Conservation (phyloP, 2,329 filamentous ascomycete genomes). For the Aspergillus clavatus region DNA sequence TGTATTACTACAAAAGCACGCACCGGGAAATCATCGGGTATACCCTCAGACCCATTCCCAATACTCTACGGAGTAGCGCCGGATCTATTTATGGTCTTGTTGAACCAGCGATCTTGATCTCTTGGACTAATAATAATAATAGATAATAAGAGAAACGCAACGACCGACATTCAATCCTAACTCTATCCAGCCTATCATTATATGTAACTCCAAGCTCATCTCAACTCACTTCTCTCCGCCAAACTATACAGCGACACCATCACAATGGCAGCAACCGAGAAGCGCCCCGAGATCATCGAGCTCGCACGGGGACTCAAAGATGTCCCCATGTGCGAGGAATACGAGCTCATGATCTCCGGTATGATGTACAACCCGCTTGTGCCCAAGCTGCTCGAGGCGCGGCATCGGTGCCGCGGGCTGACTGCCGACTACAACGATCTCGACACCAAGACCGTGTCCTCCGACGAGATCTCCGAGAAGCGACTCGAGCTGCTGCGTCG, state of each 20-base stretch:
- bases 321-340: slow-evolving; percentile 31
- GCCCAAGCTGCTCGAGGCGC: slow-evolving; percentile 24
- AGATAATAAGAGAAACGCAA: too few species aligned
- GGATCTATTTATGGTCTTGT: too few species aligned
- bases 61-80: too few species aligned
- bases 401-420: slow-evolving; percentile 25
- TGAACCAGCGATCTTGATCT: not conserved
- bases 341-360: slow-evolving; percentile 34
- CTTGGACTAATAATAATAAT: too few species aligned
- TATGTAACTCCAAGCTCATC: too few species aligned
- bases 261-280: slow-evolving; percentile 20
- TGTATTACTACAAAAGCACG: too few species aligned
- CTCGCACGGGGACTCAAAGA: slow-evolving; percentile 23
- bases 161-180: too few species aligned
- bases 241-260: not conserved
- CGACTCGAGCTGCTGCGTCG: slow-evolving; percentile 25
- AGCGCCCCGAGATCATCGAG: slow-evolving; percentile 28
- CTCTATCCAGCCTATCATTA: too few species aligned
- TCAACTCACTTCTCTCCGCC: not conserved
- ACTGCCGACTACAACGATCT: slow-evolving; percentile 28
- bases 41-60: too few species aligned
- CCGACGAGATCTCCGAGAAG: slow-evolving; percentile 21
- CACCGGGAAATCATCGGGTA: too few species aligned
- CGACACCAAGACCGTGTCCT: slow-evolving; percentile 22
- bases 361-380: slow-evolving; percentile 32